phyloP scores from a whole-genome alignment of 179 eudicot genomes.

The Pouteria campechiana region DNA sequence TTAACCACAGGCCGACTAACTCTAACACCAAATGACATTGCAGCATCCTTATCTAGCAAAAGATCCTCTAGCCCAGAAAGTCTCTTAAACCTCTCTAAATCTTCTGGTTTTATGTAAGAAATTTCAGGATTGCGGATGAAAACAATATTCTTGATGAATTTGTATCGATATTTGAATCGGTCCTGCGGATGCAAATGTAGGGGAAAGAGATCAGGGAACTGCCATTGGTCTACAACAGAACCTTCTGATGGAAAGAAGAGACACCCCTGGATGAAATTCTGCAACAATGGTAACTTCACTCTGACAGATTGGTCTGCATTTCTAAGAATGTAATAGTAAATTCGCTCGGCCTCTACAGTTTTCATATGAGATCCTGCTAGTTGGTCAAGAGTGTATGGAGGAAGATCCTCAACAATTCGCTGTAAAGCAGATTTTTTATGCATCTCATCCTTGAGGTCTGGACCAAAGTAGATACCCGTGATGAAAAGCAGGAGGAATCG shows the following conservation, averaged over 20 bases:
- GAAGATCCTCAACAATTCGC: slow-evolving; percentile 47
- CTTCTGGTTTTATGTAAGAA: slow-evolving; percentile 28
- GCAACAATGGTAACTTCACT: slow-evolving; percentile 31
- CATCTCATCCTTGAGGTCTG: slow-evolving; percentile 44
- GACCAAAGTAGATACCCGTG: slow-evolving; percentile 74
- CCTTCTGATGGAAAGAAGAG: slow-evolving; percentile 19
- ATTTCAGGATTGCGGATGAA: slow-evolving; percentile 41
- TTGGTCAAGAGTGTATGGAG: slow-evolving; percentile 35
- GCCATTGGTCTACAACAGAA: slow-evolving; percentile 18
- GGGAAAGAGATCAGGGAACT: slow-evolving; percentile 65
- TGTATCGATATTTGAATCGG: slow-evolving; percentile 13
- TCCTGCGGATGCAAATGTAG: slow-evolving; percentile 45
- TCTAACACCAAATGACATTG: no score
- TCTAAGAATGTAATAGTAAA: slow-evolving; percentile 55
- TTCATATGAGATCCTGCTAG: slow-evolving; percentile 44
- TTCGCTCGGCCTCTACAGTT: slow-evolving; percentile 45
- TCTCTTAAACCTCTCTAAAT: slow-evolving; percentile 51
- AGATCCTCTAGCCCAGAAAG: slow-evolving; percentile 46
- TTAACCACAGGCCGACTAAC: no score
- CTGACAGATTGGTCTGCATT: slow-evolving; percentile 45
- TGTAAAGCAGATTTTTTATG: slow-evolving; percentile 53
- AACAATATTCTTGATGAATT: slow-evolving; percentile 32
- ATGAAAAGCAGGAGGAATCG: slow-evolving; percentile 61
- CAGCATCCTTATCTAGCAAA: slow-evolving; percentile 22
- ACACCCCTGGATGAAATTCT: slow-evolving; percentile 48